These are phyloP conservation scores for Bolboschoenus planiculmis DNA, from an alignment of 176 grass and related monocot genomes.

Conservation along the genomic window DNA sequence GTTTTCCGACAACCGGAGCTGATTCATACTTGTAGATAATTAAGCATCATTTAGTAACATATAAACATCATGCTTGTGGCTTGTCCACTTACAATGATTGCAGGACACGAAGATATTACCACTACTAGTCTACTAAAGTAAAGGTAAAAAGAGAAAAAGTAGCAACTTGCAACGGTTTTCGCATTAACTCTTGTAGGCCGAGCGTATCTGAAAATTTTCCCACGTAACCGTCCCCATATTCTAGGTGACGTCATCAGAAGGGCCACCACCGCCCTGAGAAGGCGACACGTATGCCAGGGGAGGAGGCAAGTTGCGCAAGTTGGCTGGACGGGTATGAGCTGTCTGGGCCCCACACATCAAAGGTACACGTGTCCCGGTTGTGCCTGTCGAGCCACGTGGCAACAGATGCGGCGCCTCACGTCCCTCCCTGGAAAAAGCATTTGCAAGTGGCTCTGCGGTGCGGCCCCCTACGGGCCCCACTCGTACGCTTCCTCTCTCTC, in stretches of 20 bases:
- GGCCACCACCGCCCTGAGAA: not conserved
- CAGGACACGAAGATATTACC: not conserved
- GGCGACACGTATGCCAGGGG: not conserved
- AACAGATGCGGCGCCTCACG: conserved; percentile 5
- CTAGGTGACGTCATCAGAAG: conserved; percentile 8
- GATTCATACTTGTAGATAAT: no score
- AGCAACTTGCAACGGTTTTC: not conserved
- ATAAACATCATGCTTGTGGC: no score
- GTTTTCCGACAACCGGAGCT: no score
- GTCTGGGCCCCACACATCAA: not conserved
- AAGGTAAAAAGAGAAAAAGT: not conserved
- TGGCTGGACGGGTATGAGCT: conserved; percentile 17
- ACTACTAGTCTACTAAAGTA: not conserved
- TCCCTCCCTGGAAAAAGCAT: conserved; percentile 9
- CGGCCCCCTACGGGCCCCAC: not conserved
- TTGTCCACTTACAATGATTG: not conserved
- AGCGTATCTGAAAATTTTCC: not conserved
- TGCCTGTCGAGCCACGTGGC: conserved; percentile 29
- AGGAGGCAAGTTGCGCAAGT: conserved; percentile 18
- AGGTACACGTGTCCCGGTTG: conserved; percentile 19
- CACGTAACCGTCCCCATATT: not conserved
- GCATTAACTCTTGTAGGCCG: not conserved
- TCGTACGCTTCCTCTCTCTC: not conserved
- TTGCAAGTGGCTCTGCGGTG: conserved; percentile 1
- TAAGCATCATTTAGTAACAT: no score